Conservation (phyloP, 1,284 basidiomycete species). For the Lentinus polychrous region DNA sequence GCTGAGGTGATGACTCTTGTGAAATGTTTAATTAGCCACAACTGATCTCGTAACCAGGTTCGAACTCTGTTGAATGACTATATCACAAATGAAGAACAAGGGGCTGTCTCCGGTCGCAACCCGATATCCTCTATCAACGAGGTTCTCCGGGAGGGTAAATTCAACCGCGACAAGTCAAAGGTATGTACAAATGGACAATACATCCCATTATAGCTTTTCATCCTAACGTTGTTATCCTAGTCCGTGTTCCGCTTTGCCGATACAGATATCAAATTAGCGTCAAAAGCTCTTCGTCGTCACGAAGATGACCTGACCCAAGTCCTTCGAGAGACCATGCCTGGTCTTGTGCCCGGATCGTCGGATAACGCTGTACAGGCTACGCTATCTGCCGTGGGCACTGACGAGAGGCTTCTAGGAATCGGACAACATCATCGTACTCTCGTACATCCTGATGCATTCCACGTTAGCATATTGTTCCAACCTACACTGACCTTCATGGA, state of each 20-base stretch:
- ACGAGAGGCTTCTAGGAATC: constrained; percentile 64
- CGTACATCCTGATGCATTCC: constrained; percentile 90
- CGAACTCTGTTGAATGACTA: constrained; percentile 87
- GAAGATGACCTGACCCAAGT: constrained; percentile 85
- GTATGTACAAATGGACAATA: constrained; percentile 37
- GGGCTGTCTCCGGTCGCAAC: constrained; percentile 70
- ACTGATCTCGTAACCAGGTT: constrained; percentile 43
- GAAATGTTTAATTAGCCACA: constrained; percentile 3
- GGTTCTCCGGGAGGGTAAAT: constrained; percentile 79
- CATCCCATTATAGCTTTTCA: too few species aligned
- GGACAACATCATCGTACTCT: constrained; percentile 82
- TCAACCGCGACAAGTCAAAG: constrained; percentile 73
- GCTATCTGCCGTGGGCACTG: constrained; percentile 51
- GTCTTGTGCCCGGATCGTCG: constrained; percentile 71
- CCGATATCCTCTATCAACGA: constrained; percentile 93
- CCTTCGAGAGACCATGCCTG: constrained; percentile 89
- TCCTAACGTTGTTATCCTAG: constrained; percentile 33
- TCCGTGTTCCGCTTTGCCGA: constrained; percentile 88
- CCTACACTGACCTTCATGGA: constrained; percentile 87
- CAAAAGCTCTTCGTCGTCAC: constrained; percentile 64
- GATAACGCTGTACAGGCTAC: constrained; percentile 59
- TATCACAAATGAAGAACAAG: constrained; percentile 83
- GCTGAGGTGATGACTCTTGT: constrained; percentile 56
- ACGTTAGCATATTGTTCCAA: constrained; percentile 90
- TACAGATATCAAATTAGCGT: constrained; percentile 69